A percentile compares a stretch with the other conserved stretches of the same genome.
These are phyloP conservation scores for Nowakowskiella sp. DNA, from an alignment of 192 early-diverging fungal genomes.

Conservation along the genomic window DNA sequence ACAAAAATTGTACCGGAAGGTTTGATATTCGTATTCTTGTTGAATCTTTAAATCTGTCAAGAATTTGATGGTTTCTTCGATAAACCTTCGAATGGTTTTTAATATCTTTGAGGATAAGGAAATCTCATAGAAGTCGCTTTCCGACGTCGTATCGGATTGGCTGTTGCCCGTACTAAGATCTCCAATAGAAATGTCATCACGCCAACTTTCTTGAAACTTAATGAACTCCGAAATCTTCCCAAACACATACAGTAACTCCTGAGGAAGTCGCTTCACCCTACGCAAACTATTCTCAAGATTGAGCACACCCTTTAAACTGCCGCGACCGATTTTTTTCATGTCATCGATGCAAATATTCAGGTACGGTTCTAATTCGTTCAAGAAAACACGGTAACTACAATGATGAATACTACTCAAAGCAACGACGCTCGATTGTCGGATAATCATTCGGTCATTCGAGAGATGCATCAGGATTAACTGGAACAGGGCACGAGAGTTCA, in stretches of 20 bases:
- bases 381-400: conserved; percentile 55
- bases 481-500: conserved; percentile 52
- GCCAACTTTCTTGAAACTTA: conserved; percentile 41
- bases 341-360: conserved; percentile 56
- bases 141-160: too few species aligned
- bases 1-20: conserved; percentile 82
- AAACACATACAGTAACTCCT: conserved; percentile 64
- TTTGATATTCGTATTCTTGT: conserved; percentile 80
- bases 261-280: conserved; percentile 61
- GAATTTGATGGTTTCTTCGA: conserved; percentile 65
- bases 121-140: too few species aligned
- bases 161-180: too few species aligned
- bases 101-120: background rate
- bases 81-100: conserved; percentile 1
- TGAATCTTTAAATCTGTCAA: conserved; percentile 68
- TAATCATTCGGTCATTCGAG: conserved; percentile 51
- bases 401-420: conserved; percentile 59
- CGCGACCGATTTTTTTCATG: too few species aligned
- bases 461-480: conserved; percentile 58
- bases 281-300: conserved; percentile 22
- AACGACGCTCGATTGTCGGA: conserved; percentile 59
- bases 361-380: conserved; percentile 58
- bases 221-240: conserved; percentile 62
- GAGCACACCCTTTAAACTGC: conserved; percentile 14
- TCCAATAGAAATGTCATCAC: conserved; percentile 55